phyloP scores from a whole-genome alignment of 768 basidiomycete genomes.

The Collybia nuda region DNA sequence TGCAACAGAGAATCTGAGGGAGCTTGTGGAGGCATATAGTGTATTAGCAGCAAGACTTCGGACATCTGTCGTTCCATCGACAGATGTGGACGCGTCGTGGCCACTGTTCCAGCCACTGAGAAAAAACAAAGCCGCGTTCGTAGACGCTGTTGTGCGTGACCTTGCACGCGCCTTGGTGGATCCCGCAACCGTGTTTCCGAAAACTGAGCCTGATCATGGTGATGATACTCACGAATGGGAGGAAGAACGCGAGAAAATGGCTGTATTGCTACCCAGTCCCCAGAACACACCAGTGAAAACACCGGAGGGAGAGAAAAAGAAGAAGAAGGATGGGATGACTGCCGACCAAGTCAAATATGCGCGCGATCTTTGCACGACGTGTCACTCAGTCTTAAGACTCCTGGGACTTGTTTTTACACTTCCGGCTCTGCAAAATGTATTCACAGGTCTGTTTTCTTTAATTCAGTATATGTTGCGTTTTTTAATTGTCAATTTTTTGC shows the following conservation, averaged over 20 bases:
- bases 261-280: slow-evolving; percentile 61
- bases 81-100: slow-evolving; percentile 62
- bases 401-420: slow-evolving; percentile 60
- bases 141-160: slow-evolving; percentile 65
- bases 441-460: slow-evolving; percentile 48
- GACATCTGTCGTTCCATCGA: slow-evolving; percentile 36
- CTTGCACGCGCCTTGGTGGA: slow-evolving; percentile 63
- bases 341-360: slow-evolving; percentile 80
- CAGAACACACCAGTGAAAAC: slow-evolving; percentile 50
- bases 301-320: slow-evolving; percentile 26
- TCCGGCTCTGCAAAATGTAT: slow-evolving; percentile 58
- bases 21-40: slow-evolving; percentile 75
- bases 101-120: slow-evolving; percentile 73
- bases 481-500: background rate
- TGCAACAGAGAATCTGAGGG: slow-evolving; percentile 36
- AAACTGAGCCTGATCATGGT: too few species aligned
- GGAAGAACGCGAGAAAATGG: slow-evolving; percentile 16
- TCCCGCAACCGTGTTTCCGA: slow-evolving; percentile 31
- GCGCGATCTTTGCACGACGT: slow-evolving; percentile 73
- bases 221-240: slow-evolving; percentile 18
- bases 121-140: slow-evolving; percentile 49
- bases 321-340: slow-evolving; percentile 68
- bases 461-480: background rate
- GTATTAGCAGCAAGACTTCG: slow-evolving; percentile 67
- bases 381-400: slow-evolving; percentile 68